Evolutionary conservation across 2,329 filamentous ascomycete genomes (phyloP), one percentile per base, ranked within the genome.

Genomic region (Monosporascus cannonballus): DNA sequence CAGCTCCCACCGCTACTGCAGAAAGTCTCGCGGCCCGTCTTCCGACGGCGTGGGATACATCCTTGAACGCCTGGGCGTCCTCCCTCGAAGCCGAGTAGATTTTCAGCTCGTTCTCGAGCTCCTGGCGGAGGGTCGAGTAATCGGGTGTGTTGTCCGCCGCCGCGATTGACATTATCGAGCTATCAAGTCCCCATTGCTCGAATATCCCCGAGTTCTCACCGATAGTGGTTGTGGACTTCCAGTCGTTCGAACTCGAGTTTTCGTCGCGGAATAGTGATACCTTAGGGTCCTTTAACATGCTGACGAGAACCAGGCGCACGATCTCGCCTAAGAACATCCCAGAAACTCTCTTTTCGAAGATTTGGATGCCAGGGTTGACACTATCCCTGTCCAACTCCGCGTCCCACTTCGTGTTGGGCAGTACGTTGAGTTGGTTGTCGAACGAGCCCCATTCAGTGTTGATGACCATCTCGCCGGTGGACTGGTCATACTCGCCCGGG

Each of bases 371-470:
- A 0, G 92, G 93, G 71, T 99, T 97, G 62, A 90, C 84, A 59
- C 87, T 94, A 55, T 86, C 83, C 52, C 76, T 74, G 70, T 99
- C 93, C 24, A 99, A 78, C 53, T 84, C 79, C 48, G 77, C 74
- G 67, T 99, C 94, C 74, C 90, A 97, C 0, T 83, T 75, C 0
- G 93, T 97, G 63, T 85, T 87, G 46, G 93, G 94, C 41, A 99
- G 79, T 20, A 96, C 88, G 61, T 86, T 89, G 59, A 97, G 83
- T 62, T 88, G 83, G 73, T 97, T 97, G 73, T 99, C 94, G 65
- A 99, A 99, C 53, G 90, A 96, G 56, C 94, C 94, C 94, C 94
- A 99, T 74, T 99, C 94, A 1, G 89, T 93, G 74, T 99, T 99
- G 73, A 99, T 82, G 54, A 99, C 90, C 94, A 99, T 99, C 62